These are phyloP conservation scores for Guadua angustifolia DNA, from an alignment of 176 grass and related monocot species.

Conservation along the genomic window DNA sequence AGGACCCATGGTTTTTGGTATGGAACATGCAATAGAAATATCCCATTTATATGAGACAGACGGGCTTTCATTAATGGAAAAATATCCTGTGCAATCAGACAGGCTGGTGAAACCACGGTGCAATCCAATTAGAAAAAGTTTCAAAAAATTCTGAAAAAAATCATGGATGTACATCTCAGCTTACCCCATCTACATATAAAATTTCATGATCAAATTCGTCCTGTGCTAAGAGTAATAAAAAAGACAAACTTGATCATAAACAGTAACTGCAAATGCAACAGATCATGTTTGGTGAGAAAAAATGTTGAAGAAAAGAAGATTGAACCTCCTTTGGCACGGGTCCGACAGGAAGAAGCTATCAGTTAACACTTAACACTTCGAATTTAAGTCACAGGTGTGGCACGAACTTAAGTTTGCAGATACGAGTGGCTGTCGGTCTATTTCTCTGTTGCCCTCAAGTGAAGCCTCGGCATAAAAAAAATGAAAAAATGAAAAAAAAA, in stretches of 20 bases:
- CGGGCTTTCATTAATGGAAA: slow-evolving; percentile 16
- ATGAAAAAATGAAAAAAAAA: too few species aligned
- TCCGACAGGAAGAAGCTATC: slow-evolving; percentile 25
- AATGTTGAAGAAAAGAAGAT: slow-evolving; percentile 1
- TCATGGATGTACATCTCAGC: too few species aligned
- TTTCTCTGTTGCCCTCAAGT: slow-evolving; percentile 42
- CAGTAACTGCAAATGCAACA: too few species aligned
- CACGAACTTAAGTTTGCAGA: slow-evolving; percentile 38
- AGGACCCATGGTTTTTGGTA: not conserved
- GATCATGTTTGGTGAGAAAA: slow-evolving; percentile 43
- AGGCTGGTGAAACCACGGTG: too few species aligned
- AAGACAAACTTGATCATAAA: too few species aligned
- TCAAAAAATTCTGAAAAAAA: too few species aligned
- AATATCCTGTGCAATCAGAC: too few species aligned
- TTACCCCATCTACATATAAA: too few species aligned
- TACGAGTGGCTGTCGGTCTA: slow-evolving; percentile 37
- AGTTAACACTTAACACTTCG: slow-evolving; percentile 43
- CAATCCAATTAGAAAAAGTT: too few species aligned
- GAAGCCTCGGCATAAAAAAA: slow-evolving; percentile 34
- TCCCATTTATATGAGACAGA: not conserved
- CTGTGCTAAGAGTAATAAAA: too few species aligned
- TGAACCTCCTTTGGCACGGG: slow-evolving; percentile 26
- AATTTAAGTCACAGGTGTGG: slow-evolving; percentile 22
- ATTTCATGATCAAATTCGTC: too few species aligned
- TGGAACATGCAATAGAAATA: not conserved